Conservation (phyloP, 2,329 filamentous ascomycete genomes). For the Leptographium wingfieldii region DNA sequence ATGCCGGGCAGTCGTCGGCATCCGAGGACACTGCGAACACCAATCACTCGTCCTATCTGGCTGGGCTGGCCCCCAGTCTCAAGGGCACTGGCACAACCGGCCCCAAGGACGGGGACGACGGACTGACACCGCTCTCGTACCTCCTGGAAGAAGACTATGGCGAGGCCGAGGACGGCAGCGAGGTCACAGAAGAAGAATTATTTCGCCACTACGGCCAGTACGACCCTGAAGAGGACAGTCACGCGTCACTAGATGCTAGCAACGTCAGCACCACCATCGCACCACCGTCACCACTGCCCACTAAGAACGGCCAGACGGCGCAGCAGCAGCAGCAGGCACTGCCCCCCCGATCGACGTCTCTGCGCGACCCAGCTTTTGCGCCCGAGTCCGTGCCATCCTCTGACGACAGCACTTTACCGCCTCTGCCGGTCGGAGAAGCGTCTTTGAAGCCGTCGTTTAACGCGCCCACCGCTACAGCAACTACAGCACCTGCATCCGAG, state of each 20-base stretch:
- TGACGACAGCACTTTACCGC: not conserved
- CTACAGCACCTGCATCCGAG: conserved; percentile 16
- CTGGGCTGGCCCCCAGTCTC: conserved; percentile 15
- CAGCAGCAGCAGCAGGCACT: not conserved
- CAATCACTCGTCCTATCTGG: conserved; percentile 21
- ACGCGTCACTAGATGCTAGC: not conserved
- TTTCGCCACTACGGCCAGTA: not conserved
- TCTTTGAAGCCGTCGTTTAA: not conserved
- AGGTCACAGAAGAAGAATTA: not conserved
- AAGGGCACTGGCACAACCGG: not conserved
- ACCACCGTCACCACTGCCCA: conserved; percentile 1
- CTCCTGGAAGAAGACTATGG: conserved; percentile 7
- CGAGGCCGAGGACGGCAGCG: not conserved
- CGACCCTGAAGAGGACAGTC: not conserved
- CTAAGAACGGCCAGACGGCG: not conserved
- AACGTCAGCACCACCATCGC: not conserved
- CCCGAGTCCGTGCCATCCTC: not conserved
- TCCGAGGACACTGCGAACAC: conserved; percentile 26
- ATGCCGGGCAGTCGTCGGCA: conserved; percentile 11
- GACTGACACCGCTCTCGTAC: conserved; percentile 9
- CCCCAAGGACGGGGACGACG: not conserved
- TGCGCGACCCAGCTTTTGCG: not conserved
- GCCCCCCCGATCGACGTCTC: conserved; percentile 8
- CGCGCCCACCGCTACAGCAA: conserved; percentile 6
- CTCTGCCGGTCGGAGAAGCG: not conserved